Evolutionary conservation across 345 rosid species (phyloP).

Genomic region (Eucalyptus virginea): DNA sequence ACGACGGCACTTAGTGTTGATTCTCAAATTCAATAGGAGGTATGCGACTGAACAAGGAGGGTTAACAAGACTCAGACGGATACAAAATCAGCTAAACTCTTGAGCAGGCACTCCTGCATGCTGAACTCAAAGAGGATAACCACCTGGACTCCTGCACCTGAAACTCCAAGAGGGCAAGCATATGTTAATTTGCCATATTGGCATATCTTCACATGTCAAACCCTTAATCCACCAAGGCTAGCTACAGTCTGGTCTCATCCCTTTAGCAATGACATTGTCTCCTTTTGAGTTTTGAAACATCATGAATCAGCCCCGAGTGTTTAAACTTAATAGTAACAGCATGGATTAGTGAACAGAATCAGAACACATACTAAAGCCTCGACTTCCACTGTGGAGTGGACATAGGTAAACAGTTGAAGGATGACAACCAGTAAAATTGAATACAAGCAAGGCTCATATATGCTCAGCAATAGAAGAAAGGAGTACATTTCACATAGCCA

Average conservation of each 20-base stretch:
- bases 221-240: background rate
- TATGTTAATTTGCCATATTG: background rate
- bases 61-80: background rate
- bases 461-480: background rate
- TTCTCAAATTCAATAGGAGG: background rate
- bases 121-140: background rate
- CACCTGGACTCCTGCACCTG: background rate
- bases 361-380: background rate
- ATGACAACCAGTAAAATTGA: background rate
- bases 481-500: background rate
- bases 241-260: background rate
- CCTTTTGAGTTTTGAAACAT: background rate
- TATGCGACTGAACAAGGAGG: background rate
- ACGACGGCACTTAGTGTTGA: background rate
- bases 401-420: background rate
- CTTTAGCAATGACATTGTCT: background rate
- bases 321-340: background rate
- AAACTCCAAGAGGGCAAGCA: background rate
- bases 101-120: background rate
- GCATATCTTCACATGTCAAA: background rate
- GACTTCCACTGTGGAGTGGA: background rate
- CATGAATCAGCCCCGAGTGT: background rate
- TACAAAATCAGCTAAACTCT: background rate
- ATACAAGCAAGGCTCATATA: background rate
- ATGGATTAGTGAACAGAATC: background rate